Base-by-base conservation (phyloP, 345 rosid species). In the Luvunga scandens region DNA sequence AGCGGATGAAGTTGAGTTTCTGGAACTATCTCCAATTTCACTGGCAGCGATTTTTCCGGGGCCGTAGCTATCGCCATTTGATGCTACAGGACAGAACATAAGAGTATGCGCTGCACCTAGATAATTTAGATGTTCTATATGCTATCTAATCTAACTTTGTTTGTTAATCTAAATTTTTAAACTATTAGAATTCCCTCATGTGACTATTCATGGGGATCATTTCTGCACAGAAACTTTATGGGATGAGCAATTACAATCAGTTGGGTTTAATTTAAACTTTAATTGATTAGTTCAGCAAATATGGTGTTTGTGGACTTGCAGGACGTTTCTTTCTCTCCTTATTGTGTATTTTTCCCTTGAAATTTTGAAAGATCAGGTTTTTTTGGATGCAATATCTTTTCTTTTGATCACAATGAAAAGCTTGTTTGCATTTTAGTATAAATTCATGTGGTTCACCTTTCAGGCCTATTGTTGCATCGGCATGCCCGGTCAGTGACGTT, bases 41-140 rank as follows among this genome's bases (percentile, higher is more conserved):
- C 76, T 96, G 98, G 98, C 98, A 92, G 73, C 85, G 92, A 79
- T 45, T 86, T 75, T 77, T 94, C 48, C 92, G 97, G 5, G 94
- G 98, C 72, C 95, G 98, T 77, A 86, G 89, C 84, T 96, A 94
- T 85, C 97, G 94, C 57, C 98, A 96, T 80, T 86, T 96, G 89
- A 90, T 96, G 98, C 88, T 80, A 72, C 90, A 90, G 83, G 82
- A 57, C 79, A 81, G 71, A 75, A 56, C 53, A 75, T 75, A 78
- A 28, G 71, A 75, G 80, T 71, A 84, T n/a, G 77, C 55, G 21
- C 24, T 33, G 10, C 64, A 60, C 30, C 9, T 72, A 66, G 69
- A 67, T 50, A 34, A 30, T 25, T 13, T 62, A 13, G 19, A 12
- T 62, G 30, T 14, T 62, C 66, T 62, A 27, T 13, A 28, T 62